Evolutionary conservation across 2,329 filamentous ascomycete species (phyloP), one percentile per base, ranked within the genome.

Genomic region (Ilyonectria robusta): DNA sequence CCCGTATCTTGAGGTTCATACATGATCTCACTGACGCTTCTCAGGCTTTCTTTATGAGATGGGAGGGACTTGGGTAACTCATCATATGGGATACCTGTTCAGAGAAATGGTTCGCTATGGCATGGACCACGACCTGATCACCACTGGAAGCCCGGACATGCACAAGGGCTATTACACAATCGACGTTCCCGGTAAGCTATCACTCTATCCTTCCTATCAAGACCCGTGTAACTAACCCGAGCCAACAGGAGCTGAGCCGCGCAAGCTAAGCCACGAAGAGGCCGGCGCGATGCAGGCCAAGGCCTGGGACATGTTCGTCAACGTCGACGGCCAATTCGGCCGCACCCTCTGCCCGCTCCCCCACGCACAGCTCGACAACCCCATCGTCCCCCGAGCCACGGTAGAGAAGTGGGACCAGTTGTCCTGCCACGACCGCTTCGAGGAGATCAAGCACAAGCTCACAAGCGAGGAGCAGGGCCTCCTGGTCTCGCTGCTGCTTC

Each of bases 31-130:
- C 23, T 23, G 23, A 23, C 23, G 23, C 4, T 23, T 23, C 4
- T 4, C 76, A 26, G 81, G 78, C 1, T 79, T 80, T 13, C 70
- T 76, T 0, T 83, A 78, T 55, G 82, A 84, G 59, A 81, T 84
- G 80, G 82, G 82, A 0, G 82, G 82, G 0, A 83, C 81, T 1
- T 84, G 81, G 81, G 76, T 84, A 2, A 79, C 79, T 13, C 81
- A 80, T 75, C 70, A 71, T 42, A 79, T 80, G 70, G 74, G 81
- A 6, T 79, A 81, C 63, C 74, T 82, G n/a, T 82, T 79, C 74
- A 70, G 80, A 3, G 83, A 85, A 64, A 79, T 84, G n/a, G 75
- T 77, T 2, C 72, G 82, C 31, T 85, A 85, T 65, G 71, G 78
- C 4, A 81, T 85, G 76, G 72, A 77, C 21, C 29, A 59, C 6